Base-by-base conservation (phyloP, 805 yeast species). In the Lipomyces orientalis region DNA sequence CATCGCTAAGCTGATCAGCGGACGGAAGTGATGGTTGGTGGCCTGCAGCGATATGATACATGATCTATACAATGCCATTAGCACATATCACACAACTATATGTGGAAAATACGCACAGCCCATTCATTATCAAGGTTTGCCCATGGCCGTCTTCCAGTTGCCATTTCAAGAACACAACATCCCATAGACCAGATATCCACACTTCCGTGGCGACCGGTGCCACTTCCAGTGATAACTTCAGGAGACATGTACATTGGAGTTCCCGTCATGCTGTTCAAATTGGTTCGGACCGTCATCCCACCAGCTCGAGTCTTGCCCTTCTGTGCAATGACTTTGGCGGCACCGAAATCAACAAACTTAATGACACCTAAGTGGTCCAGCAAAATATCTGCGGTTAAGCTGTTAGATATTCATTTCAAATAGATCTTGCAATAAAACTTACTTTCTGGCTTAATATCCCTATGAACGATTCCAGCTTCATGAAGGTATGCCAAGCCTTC, bases 191-290 rank as follows among this genome's bases (percentile, higher is more conserved):
- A 95, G 43, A 95, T 90, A 79, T 95, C 99, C 66, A 82, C 85
- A 2, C 88, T 87, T 2, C 93, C 93, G 71, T 83, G 85, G 64
- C 82, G 81, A 43, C 88, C 89, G 0, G 84, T 76, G 0, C 83
- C 78, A 5, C 85, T 82, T 1, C 98, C 98, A 1, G 95, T 91
- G 66, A 95, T 91, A 0, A 91, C 90, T 75, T 95, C 99, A 0
- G 99, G 99, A 0, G 98, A 92, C 98, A 95, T 94, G 79, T 95
- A 95, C 98, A 94, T 95, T 16, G 98, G 98, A 0, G 99, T 95
- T 52, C 99, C 99, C 1, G 97, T 88, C 82, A 90, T 84, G 35
- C 85, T 81, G 66, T 81, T 82, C 68, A 78, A 73, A 62, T 79
- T 81, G 62, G 78, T 74, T 16, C 70, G 65, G 6, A 66, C 77